Base-by-base conservation (phyloP, 1,139 yeast species). In the Suhomyces wounanorum region DNA sequence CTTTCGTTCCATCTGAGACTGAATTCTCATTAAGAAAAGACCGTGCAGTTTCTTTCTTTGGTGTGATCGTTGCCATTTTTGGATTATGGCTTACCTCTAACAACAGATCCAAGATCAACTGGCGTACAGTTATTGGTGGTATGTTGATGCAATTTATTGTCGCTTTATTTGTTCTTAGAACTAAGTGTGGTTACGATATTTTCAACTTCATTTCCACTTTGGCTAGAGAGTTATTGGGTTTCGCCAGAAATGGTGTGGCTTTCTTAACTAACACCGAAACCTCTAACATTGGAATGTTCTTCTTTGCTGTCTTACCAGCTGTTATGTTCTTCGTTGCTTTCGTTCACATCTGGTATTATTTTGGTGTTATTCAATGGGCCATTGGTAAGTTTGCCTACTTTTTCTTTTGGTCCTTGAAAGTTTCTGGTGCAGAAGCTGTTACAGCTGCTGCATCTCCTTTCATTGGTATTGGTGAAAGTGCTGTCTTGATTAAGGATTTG, bases 391-490 rank as follows among this genome's bases (percentile, higher is more conserved):
- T 82, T 59, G 85, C 87, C 18, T 67, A 67, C 61, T 76, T 83
- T 59, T 83, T 84, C 72, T 82, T 78, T 72, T 84, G 87, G 87
- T 64, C 83, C 38, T 75, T 83, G 73, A 71, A 75, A 55, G 82
- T 82, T 17, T 77, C 84, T 35, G 89, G 89, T 58, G 87, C 88
- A 44, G 89, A 84, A 64, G 83, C 88, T 26, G 80, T 83, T 47
- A 85, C 84, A 31, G 87, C 87, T 13, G 85, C 87, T 42, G 88
- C 88, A 1, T 81, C 87, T 40, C 89, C 89, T 6, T 84, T 84
- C 62, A 76, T 84, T 59, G 89, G 89, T 45, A 84, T 82, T 60
- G 88, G 89, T 62, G 89, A 84, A 68, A 77, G 83, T 50, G 87
- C 87, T 9, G 78, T 84, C 57, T 76, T 84, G 58, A 77, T 84